Conservation (phyloP, 108 stramenopile species). For the Cyclotella atomus region DNA sequence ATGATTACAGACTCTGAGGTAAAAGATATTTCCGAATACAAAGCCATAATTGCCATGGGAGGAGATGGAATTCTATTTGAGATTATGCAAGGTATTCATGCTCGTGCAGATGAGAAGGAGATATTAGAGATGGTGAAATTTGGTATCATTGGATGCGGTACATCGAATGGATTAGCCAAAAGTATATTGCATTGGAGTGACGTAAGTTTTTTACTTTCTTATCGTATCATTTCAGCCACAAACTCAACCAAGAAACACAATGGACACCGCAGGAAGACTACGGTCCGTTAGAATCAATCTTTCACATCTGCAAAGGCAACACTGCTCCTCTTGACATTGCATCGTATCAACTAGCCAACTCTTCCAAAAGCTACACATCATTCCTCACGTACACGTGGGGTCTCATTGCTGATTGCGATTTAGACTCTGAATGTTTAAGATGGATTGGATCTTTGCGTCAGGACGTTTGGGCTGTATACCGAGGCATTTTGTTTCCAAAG, state of each 20-base stretch:
- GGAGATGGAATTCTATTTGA: slow-evolving; percentile 90
- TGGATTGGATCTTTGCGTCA: slow-evolving; percentile 73
- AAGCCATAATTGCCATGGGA: slow-evolving; percentile 75
- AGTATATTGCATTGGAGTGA: slow-evolving; percentile 57
- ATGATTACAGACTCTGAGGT: slow-evolving; percentile 14
- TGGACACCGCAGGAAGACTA: slow-evolving; percentile 31
- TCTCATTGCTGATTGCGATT: slow-evolving; percentile 89
- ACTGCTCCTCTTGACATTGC: slow-evolving; percentile 64
- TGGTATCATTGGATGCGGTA: slow-evolving; percentile 82
- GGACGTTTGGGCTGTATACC: slow-evolving; percentile 81
- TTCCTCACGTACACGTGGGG: slow-evolving; percentile 87
- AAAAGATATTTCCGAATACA: slow-evolving; percentile 66
- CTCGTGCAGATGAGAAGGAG: slow-evolving; percentile 45
- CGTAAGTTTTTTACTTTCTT: slow-evolving; percentile 4
- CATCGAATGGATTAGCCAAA: slow-evolving; percentile 85
- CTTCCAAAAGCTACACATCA: slow-evolving; percentile 54
- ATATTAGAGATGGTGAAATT: slow-evolving; percentile 58
- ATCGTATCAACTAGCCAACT: slow-evolving; percentile 50
- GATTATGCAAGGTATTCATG: slow-evolving; percentile 73
- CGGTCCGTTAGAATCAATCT: slow-evolving; percentile 63
- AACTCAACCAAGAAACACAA: background rate
- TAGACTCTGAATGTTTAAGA: slow-evolving; percentile 81
- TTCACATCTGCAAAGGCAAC: slow-evolving; percentile 77
- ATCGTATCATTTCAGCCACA: background rate
- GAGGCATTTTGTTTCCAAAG: slow-evolving; percentile 59